Conservation (phyloP, 352 stramenopile genomes). For the Phytophthora pistaciae region DNA sequence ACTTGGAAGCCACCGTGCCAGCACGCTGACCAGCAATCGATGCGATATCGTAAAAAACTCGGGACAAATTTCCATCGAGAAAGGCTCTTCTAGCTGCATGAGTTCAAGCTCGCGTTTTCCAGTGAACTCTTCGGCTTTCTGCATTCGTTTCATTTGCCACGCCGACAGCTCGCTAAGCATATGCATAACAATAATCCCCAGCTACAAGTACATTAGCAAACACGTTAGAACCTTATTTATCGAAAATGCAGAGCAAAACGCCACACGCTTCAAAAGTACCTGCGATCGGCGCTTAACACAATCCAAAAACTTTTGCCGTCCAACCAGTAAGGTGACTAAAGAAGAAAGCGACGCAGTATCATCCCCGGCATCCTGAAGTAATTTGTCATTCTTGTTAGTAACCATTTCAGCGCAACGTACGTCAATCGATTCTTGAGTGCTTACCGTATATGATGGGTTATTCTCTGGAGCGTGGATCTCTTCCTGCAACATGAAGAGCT, state of each 20-base stretch:
- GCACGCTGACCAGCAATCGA: slow-evolving; percentile 59
- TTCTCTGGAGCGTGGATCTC: slow-evolving; percentile 26
- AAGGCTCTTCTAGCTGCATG: slow-evolving; percentile 83
- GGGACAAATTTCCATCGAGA: slow-evolving; percentile 82
- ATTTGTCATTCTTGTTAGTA: not conserved
- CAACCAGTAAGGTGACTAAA: slow-evolving; percentile 30
- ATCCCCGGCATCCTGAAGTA: not conserved
- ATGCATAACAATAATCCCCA: slow-evolving; percentile 76
- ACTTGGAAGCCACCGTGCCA: slow-evolving; percentile 68
- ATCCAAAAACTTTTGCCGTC: slow-evolving; percentile 36
- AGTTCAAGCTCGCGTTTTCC: slow-evolving; percentile 77
- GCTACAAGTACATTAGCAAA: slow-evolving; percentile 38
- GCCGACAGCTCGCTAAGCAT: slow-evolving; percentile 83
- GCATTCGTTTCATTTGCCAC: slow-evolving; percentile 93
- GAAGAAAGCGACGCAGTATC: slow-evolving; percentile 2
- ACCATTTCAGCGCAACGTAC: not conserved
- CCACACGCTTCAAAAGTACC: slow-evolving; percentile 34
- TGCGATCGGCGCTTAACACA: slow-evolving; percentile 78
- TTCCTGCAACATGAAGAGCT: slow-evolving; percentile 54
- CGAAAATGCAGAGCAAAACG: not conserved
- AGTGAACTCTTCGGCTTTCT: slow-evolving; percentile 83
- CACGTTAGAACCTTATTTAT: slow-evolving; percentile 14
- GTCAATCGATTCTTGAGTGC: not conserved
- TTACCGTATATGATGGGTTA: slow-evolving; percentile 18
- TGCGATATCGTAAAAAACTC: slow-evolving; percentile 83